phyloP scores from a whole-genome alignment of 495 filamentous ascomycete genomes.

The Aspergillus coremiiformis region DNA sequence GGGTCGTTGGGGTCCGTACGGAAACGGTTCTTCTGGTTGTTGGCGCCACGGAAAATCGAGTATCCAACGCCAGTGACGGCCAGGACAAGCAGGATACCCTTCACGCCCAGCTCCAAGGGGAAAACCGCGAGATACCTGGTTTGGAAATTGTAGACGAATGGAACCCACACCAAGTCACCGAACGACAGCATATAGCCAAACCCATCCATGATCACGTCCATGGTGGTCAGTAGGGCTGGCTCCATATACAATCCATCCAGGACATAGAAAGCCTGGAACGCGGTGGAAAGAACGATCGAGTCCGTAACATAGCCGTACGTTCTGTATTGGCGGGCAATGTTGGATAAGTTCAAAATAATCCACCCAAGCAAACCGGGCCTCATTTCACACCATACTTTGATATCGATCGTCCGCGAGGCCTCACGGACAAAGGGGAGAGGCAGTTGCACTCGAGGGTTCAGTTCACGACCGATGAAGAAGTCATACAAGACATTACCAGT shows the following conservation, averaged over 20 bases:
- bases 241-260: conserved; percentile 88
- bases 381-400: conserved; percentile 86
- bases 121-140: conserved; percentile 80
- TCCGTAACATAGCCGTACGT: conserved; percentile 77
- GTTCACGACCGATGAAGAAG: conserved; percentile 94
- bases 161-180: conserved; percentile 89
- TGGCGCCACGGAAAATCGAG: conserved; percentile 83
- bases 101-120: conserved; percentile 65
- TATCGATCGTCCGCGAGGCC: conserved; percentile 59
- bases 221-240: conserved; percentile 84
- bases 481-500: conserved; percentile 87
- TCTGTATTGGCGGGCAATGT: conserved; percentile 80
- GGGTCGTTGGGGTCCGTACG: conserved; percentile 82
- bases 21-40: conserved; percentile 93
- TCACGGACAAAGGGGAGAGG: conserved; percentile 60
- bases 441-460: conserved; percentile 80
- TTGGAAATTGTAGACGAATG: conserved; percentile 82
- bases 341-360: conserved; percentile 79
- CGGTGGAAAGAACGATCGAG: conserved; percentile 73
- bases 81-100: conserved; percentile 54
- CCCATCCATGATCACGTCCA: conserved; percentile 91
- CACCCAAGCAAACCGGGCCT: conserved; percentile 87
- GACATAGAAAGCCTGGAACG: conserved; percentile 76
- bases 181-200: conserved; percentile 97
- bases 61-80: conserved; percentile 64